Evolutionary conservation across 2,329 filamentous ascomycete species (phyloP), one percentile per base, ranked within the genome.

Genomic region (Cladosporium halotolerans): DNA sequence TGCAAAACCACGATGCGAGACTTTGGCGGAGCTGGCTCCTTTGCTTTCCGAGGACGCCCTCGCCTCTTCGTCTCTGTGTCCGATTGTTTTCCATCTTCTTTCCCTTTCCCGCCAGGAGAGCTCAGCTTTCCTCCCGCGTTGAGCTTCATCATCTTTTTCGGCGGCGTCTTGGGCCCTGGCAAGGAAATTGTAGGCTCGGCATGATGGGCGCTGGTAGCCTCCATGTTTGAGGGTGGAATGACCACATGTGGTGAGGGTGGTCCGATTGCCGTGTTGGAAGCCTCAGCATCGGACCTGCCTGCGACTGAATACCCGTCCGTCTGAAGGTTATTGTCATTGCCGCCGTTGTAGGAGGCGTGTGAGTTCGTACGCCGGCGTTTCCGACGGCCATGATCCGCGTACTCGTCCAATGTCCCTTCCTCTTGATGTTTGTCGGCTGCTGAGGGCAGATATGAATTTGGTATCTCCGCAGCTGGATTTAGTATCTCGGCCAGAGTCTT

Each of bases 121-220:
- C 72, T 66, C n/a, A 77, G 70, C 52, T 68, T 75, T n/a, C 75
- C 75, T 28, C 67, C 70, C 19, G 70, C 71, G 46, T 68, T 74
- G 36, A 77, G 57, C 52, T 69, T 69, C 46, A 75, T 53, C 43
- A 69, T 60, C 54, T 68, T 70, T 55, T 64, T 69, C 1, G 67
- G 66, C 6, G 65, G 66, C 7, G 63, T 63, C 43, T 50, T 56
- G 7, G 57, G 45, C 2, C 8, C 9, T 32, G 9, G 10, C n/a
- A 38, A 8, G 10, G 36, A 14, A 19, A 54, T 14, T 54, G 58
- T 10, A 56, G 59, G 23, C 38, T 48, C 51, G 28, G 40, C 14
- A 14, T 50, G 18, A 16, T 53, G 23, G 19, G 16, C 9, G 36
- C 45, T 41, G 18, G 42, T 45, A 5, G 18, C 44, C 36, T 5